A percentile compares a stretch with the other conserved stretches of the same genome.
Conservation (phyloP, 345 rosid species). For the Corymbia maculata region DNA sequence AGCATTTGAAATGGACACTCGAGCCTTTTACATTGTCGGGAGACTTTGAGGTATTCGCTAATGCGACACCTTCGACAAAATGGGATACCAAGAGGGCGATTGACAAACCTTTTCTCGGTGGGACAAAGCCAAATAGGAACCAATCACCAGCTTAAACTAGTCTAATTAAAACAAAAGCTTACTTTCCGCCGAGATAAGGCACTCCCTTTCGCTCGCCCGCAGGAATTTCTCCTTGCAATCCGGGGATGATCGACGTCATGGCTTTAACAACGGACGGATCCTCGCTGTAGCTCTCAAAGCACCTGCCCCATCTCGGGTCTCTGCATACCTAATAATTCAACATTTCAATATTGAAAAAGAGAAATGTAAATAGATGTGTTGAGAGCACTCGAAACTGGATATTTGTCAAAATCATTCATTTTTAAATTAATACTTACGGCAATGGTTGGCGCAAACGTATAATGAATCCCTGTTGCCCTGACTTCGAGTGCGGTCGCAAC, state of each 20-base stretch:
- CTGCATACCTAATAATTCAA: conserved; percentile 45
- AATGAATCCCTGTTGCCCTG: conserved; percentile 73
- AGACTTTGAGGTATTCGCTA: neutral
- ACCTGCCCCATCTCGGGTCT: conserved; percentile 69
- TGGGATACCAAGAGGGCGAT: neutral
- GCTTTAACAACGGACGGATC: conserved; percentile 38
- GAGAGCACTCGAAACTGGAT: neutral
- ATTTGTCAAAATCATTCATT: neutral
- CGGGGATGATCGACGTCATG: conserved; percentile 57
- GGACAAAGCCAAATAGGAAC: neutral
- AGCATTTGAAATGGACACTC: neutral
- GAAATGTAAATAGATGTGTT: neutral
- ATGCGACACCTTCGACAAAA: neutral
- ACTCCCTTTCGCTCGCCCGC: conserved; percentile 20
- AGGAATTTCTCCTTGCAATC: conserved; percentile 65
- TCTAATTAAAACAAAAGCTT: conserved; percentile 1
- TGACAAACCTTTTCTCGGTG: neutral
- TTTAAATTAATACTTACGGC: conserved; percentile 32
- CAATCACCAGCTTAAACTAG: neutral
- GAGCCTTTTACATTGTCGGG: neutral
- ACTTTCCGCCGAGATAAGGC: conserved; percentile 60
- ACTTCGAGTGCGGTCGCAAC: conserved; percentile 91
- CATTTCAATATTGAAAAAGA: neutral
- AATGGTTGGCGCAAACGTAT: conserved; percentile 77
- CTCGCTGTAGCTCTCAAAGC: conserved; percentile 78